These are phyloP conservation scores for Agroathelia rolfsii DNA, from an alignment of 1,284 basidiomycete species.

Conservation along the genomic window DNA sequence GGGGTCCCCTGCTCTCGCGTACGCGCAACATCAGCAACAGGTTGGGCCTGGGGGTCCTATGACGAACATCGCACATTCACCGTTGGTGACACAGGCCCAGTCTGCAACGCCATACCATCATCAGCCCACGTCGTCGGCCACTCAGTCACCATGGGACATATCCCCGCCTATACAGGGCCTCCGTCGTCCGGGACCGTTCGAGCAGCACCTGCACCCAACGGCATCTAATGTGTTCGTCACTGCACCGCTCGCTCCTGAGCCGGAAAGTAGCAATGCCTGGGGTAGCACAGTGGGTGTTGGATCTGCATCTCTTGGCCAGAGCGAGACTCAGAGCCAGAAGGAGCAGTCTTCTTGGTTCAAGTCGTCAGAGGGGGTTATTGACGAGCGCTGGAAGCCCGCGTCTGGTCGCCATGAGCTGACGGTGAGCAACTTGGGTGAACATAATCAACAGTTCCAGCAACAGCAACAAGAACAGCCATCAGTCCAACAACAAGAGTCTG, in stretches of 20 bases:
- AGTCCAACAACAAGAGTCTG: conserved; percentile 13
- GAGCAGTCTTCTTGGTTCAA: conserved; percentile 47
- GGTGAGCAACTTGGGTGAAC: conserved; percentile 47
- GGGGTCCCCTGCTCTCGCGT: conserved; percentile 1
- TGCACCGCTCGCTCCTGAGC: conserved; percentile 17
- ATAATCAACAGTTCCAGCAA: conserved; percentile 37
- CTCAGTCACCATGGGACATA: conserved; percentile 25
- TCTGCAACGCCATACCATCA: conserved; percentile 4
- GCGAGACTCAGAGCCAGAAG: conserved; percentile 16
- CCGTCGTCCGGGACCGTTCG: conserved; percentile 35
- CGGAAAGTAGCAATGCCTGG: conserved; percentile 30
- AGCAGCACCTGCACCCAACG: conserved; percentile 24
- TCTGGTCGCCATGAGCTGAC: conserved; percentile 38
- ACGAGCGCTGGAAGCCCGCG: conserved; percentile 36
- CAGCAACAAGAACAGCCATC: conserved; percentile 15
- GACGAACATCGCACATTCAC: conserved; percentile 1
- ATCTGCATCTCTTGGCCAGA: too few species aligned
- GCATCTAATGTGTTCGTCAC: conserved; percentile 16
- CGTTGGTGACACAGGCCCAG: not conserved
- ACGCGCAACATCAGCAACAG: not conserved
- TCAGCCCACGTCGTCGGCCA: conserved; percentile 11
- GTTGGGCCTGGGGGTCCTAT: conserved; percentile 1
- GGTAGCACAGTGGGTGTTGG: too few species aligned
- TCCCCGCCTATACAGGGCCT: conserved; percentile 21
- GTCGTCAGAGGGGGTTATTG: conserved; percentile 31